These are phyloP conservation scores for Citrullus mucosospermus DNA, from an alignment of 306 rosid species.

Conservation along the genomic window DNA sequence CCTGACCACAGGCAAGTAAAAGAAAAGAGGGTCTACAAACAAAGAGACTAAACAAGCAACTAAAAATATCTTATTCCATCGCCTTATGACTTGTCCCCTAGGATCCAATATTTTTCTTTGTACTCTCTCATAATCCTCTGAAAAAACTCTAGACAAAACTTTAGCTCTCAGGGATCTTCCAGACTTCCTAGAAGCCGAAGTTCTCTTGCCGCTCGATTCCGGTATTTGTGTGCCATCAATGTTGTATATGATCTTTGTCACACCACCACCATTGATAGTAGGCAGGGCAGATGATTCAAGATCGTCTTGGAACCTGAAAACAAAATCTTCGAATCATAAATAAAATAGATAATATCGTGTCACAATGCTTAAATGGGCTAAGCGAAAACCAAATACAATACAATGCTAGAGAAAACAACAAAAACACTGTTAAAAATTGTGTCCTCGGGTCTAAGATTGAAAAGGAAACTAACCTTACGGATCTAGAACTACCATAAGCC, in stretches of 20 bases:
- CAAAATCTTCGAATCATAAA: background rate
- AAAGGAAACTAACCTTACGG: conserved; percentile 37
- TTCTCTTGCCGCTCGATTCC: conserved; percentile 5
- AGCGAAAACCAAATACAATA: background rate
- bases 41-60: conserved; percentile 31
- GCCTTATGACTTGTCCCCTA: conserved; percentile 19
- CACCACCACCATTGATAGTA: conserved; percentile 12
- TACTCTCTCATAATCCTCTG: conserved; percentile 38
- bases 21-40: conserved; percentile 45
- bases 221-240: conserved; percentile 20
- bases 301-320: conserved; percentile 28
- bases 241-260: conserved; percentile 21
- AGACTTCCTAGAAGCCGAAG: conserved; percentile 7
- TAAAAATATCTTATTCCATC: conserved; percentile 40
- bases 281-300: conserved; percentile 16
- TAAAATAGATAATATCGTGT: background rate
- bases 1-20: conserved; percentile 31
- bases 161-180: conserved; percentile 21
- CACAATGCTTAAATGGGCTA: background rate
- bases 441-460: background rate
- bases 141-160: conserved; percentile 40
- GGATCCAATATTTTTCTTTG: conserved; percentile 35
- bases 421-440: background rate
- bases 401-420: background rate
- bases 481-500: conserved; percentile 57